Percentiles rank a stretch among this genome's conserved stretches.
Conservation (phyloP, 495 filamentous ascomycete genomes). For the Aspergillus indologenus region DNA sequence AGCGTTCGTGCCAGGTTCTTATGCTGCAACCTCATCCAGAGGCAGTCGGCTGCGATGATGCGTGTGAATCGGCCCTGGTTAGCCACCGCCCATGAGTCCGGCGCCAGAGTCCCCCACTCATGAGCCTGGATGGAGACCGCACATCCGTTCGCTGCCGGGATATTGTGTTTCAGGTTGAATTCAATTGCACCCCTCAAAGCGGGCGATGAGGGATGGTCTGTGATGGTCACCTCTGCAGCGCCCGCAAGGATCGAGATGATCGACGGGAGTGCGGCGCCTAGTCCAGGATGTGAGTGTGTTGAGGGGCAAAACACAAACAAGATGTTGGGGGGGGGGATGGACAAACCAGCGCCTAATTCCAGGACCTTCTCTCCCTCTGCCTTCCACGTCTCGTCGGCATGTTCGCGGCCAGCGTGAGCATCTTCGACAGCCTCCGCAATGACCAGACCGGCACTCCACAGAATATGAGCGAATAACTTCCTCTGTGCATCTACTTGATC, state of each 20-base stretch:
- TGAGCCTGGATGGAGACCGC: conserved; percentile 56
- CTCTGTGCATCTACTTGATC: conserved; percentile 50
- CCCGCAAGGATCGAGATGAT: conserved; percentile 63
- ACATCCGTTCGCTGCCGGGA: conserved; percentile 26
- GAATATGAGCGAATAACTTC: conserved; percentile 72
- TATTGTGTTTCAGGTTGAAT: conserved; percentile 58
- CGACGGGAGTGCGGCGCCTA: conserved; percentile 72
- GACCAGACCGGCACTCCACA: conserved; percentile 81
- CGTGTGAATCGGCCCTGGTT: conserved; percentile 57
- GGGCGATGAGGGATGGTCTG: conserved; percentile 74
- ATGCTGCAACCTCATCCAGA: conserved; percentile 84
- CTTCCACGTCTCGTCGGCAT: conserved; percentile 41
- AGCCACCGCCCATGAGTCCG: conserved; percentile 49
- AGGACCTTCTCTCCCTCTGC: conserved; percentile 52
- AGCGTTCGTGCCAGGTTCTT: conserved; percentile 66
- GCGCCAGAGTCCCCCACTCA: conserved; percentile 62
- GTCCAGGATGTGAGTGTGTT: conserved; percentile 3
- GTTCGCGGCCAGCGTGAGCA: conserved; percentile 15
- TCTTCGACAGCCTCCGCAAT: conserved; percentile 67
- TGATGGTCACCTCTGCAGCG: conserved; percentile 60
- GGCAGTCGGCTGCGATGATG: conserved; percentile 77
- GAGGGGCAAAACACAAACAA: not conserved
- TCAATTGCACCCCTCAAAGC: conserved; percentile 58
- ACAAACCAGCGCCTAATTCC: conserved; percentile 61
- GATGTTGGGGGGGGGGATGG: not conserved